Base-by-base conservation (phyloP, 2,329 filamentous ascomycete species). In the Laburnicola sp. region DNA sequence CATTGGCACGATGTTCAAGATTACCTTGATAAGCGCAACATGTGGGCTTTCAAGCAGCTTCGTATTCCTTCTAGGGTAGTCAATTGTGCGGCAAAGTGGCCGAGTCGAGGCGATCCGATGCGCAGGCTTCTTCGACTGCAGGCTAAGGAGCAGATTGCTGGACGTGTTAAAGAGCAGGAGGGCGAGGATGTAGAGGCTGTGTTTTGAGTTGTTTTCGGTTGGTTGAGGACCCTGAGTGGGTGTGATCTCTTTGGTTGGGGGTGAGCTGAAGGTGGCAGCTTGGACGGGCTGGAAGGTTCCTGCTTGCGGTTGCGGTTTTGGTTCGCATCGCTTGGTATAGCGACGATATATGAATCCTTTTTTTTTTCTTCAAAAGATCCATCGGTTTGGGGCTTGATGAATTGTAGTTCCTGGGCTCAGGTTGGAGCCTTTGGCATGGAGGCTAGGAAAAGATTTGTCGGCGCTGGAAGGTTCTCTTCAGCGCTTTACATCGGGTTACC, bases 1-100 rank as follows among this genome's bases (percentile, higher is more conserved):
- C 50, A 52, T 28, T 52, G 50, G 45, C 31, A 44, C 28, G 45
- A 52, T n/a, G 4, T 52, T 2, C 28, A 36, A 5, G 28, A 43
- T 3, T 40, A 45, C 26, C 35, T 48, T 8, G 21, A 25, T 23
- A 39, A 36, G 22, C 22, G 22, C 11, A 52, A 48, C 34, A 43
- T 31, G 28, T 30, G 34, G 9, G 21, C 27, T n/a, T 44, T 52
- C 16, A 52, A 37, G 40, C 44, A 40, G 26, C 22, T 52, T 16
- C 44, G 44, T 6, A 35, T 48, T 8, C 38, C 50, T 16, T 48
- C 46, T 6, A 32, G 50, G 23, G 40, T 27, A 8, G 38, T 52
- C 26, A 43, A 39, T 23, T 34, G 27, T 5, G 27, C 27, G n/a
- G 43, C 49, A 3, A 28, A 41, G 22, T 40, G 38, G 45, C 32